Percentiles rank a stretch among this genome's conserved stretches.
Evolutionary conservation across 192 early-diverging fungal genomes (phyloP).

Genomic region (Lunasporangiospora selenospora): DNA sequence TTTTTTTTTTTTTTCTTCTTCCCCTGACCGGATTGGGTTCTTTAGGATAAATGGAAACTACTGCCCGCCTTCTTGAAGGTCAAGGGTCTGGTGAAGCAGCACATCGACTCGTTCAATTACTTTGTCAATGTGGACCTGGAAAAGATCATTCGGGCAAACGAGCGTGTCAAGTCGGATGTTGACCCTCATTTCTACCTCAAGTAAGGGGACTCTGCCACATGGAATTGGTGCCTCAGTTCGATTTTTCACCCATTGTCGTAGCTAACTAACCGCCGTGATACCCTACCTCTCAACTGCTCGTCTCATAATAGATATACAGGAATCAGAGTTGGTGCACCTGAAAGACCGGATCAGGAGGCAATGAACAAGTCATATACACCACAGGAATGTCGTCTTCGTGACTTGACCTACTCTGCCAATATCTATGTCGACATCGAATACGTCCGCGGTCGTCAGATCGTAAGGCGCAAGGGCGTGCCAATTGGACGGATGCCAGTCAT

Average conservation of each 20-base stretch:
- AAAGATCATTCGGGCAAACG: slow-evolving; percentile 94
- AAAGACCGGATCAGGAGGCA: slow-evolving; percentile 75
- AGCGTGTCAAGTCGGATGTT: slow-evolving; percentile 88
- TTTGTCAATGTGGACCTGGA: slow-evolving; percentile 95
- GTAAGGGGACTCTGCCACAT: slow-evolving; percentile 47
- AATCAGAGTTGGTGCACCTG: slow-evolving; percentile 85
- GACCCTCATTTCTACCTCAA: slow-evolving; percentile 94
- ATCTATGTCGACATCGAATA: slow-evolving; percentile 96
- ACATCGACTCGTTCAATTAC: slow-evolving; percentile 99
- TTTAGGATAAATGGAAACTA: slow-evolving; percentile 97
- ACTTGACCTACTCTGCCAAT: slow-evolving; percentile 93
- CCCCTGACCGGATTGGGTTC: not conserved
- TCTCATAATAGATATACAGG: slow-evolving; percentile 80
- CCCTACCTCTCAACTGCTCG: not conserved
- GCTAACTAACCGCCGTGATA: not conserved
- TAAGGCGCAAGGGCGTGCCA: slow-evolving; percentile 79
- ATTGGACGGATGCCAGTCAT: slow-evolving; percentile 98
- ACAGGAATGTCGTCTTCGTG: slow-evolving; percentile 95
- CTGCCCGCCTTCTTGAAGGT: slow-evolving; percentile 97
- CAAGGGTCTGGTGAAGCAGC: slow-evolving; percentile 98
- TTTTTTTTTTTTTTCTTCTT: too few relatives aligned
- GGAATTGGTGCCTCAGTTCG: not conserved
- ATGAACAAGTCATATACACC: slow-evolving; percentile 84
- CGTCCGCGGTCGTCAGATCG: slow-evolving; percentile 78
- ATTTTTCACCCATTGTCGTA: too few relatives aligned